A percentile compares a stretch with the other conserved stretches of the same genome.
phyloP scores from a whole-genome alignment of 176 grass and related monocot species.

The Bromus sterilis region DNA sequence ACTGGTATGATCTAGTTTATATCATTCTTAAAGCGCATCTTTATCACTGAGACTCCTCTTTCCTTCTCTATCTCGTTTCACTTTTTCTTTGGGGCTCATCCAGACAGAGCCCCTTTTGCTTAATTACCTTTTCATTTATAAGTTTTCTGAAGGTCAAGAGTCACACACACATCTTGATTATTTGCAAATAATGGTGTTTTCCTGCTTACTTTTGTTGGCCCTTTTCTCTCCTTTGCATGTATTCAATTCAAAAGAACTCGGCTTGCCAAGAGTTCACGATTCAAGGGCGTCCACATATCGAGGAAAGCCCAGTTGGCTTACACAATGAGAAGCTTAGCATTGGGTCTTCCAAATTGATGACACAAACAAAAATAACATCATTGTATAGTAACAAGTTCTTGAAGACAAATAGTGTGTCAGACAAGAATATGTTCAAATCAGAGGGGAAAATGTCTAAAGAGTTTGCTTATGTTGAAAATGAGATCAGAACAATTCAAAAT shows the following conservation, averaged over 20 bases:
- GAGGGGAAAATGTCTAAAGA: constrained; percentile 33
- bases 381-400: constrained; percentile 43
- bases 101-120: not conserved
- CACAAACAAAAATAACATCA: constrained; percentile 67
- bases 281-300: constrained; percentile 13
- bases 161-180: not conserved
- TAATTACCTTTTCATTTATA: not conserved
- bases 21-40: constrained; percentile 13
- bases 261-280: constrained; percentile 16
- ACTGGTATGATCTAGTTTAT: constrained; percentile 31
- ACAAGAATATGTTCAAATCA: constrained; percentile 55
- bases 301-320: constrained; percentile 24
- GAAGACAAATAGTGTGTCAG: constrained; percentile 36
- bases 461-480: constrained; percentile 50
- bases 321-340: constrained; percentile 51
- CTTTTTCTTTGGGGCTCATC: not conserved
- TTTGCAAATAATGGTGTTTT: constrained; percentile 1
- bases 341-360: constrained; percentile 49
- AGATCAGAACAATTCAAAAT: constrained; percentile 34
- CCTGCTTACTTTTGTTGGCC: constrained; percentile 15
- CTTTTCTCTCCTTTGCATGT: constrained; percentile 23
- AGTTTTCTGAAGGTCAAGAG: not conserved
- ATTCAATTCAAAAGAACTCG: constrained; percentile 18
- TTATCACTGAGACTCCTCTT: not conserved
- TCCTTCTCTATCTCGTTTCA: not conserved